Evolutionary conservation across 306 rosid species (phyloP).

Genomic region (Casuarina equisetifolia): DNA sequence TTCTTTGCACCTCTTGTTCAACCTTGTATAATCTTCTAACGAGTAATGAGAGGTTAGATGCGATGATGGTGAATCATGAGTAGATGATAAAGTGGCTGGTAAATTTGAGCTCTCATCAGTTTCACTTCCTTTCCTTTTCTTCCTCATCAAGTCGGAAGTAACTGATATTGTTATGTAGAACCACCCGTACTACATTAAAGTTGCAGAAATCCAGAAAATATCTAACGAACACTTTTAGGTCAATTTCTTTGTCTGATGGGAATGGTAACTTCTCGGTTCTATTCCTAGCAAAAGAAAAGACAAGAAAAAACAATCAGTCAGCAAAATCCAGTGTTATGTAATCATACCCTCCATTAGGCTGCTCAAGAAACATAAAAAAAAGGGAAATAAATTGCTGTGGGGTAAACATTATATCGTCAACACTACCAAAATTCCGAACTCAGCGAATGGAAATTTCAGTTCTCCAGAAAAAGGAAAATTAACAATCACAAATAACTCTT

Average conservation of each 20-base stretch:
- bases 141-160: conserved; percentile 70
- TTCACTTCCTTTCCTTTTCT: conserved; percentile 92
- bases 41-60: conserved; percentile 69
- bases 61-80: conserved; percentile 54
- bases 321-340: conserved; percentile 6
- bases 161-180: conserved; percentile 21
- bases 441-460: neutral
- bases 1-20: conserved; percentile 91
- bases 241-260: neutral
- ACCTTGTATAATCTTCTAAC: conserved; percentile 74
- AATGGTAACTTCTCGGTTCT: conserved; percentile 24
- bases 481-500: no score
- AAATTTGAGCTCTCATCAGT: conserved; percentile 48
- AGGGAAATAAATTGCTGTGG: neutral
- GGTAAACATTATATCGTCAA: neutral
- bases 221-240: neutral
- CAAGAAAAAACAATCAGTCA: conserved; percentile 7
- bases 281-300: conserved; percentile 24
- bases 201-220: conserved; percentile 3
- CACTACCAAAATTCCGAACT: neutral
- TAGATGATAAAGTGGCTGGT: conserved; percentile 37
- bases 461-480: neutral
- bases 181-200: conserved; percentile 14
- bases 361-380: neutral
- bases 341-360: conserved; percentile 12